Evolutionary conservation across 805 yeast species (phyloP), one percentile per base, ranked within the genome.

Genomic region (Sungouiozyma intestinalis): DNA sequence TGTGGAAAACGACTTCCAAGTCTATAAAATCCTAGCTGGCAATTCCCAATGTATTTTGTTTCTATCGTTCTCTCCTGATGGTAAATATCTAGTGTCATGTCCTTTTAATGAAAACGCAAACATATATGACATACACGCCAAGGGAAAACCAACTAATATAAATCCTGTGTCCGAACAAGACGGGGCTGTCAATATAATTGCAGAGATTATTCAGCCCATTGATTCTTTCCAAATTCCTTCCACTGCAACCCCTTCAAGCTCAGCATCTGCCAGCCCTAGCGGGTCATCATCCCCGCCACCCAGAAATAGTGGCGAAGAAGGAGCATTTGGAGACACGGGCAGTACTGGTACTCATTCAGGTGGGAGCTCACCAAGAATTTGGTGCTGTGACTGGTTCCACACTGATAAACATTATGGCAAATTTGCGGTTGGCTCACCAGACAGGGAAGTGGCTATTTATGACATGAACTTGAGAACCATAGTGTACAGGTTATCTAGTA

Each of bases 361-460:
- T 8, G 18, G 18, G n/a, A 19, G 11, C 17, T 40, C 55, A 7
- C 56, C 64, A 11, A 53, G 77, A 40, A 57, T 71, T 13, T 71
- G 76, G 68, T 66, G 80, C 21, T 77, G 87, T 49, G 88, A 79
- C 47, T 87, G 90, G 76, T 63, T 81, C 39, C 84, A 81, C 3
- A 63, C 69, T 38, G 67, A 70, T 15, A 45, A 45, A 21, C 56
- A 55, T 38, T 44, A 45, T 20, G 63, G 64, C 33, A 62, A 71
- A 40, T 79, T 86, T 50, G 69, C 83, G 4, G 68, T 84, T 16
- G 90, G 94, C 0, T 78, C 88, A 0, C 87, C 88, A 0, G 95
- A 84, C 55, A 77, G 79, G 47, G 79, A 71, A 46, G 67, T 79
- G 34, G 65, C 69, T 0, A 55, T 74, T 17, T 77, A 73, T 65